Evolutionary conservation across 345 rosid species (phyloP).

Genomic region (Hypericum perforatum): DNA sequence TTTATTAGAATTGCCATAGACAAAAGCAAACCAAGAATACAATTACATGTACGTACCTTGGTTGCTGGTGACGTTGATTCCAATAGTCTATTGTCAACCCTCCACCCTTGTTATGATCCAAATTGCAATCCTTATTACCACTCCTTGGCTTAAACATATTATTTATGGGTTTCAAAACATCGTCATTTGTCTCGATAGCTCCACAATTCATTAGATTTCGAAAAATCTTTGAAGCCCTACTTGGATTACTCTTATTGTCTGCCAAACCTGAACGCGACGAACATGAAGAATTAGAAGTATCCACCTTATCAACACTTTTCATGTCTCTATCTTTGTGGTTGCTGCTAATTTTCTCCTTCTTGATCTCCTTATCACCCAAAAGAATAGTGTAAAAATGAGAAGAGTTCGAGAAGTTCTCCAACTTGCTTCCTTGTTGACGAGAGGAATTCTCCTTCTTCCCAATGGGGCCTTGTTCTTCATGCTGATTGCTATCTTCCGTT

Average conservation of each 20-base stretch:
- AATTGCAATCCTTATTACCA: too few species aligned
- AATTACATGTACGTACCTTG: too few species aligned
- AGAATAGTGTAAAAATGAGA: conserved; percentile 1
- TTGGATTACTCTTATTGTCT: conserved; percentile 31
- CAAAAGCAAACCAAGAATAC: too few species aligned
- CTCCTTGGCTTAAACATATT: neutral
- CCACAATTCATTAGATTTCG: conserved; percentile 45
- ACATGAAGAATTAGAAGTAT: conserved; percentile 16
- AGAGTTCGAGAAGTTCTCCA: neutral
- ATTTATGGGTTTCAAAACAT: conserved; percentile 29
- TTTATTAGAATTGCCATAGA: too few species aligned
- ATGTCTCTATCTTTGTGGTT: too few species aligned
- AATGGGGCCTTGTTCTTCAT: conserved; percentile 14
- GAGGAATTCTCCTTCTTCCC: neutral
- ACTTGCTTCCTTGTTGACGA: neutral
- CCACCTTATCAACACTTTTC: conserved; percentile 1
- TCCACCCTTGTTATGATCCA: too few species aligned
- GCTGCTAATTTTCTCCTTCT: neutral
- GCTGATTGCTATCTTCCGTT: conserved; percentile 28
- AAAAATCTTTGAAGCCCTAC: conserved; percentile 33
- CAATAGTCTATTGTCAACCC: too few species aligned
- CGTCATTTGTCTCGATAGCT: conserved; percentile 37
- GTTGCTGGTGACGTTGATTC: too few species aligned
- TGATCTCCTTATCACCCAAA: conserved; percentile 2
- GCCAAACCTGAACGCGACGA: conserved; percentile 15